Evolutionary conservation across 176 grass and related monocot genomes (phyloP), one percentile per base, ranked within the genome.

Genomic region (Tillandsia leiboldiana): DNA sequence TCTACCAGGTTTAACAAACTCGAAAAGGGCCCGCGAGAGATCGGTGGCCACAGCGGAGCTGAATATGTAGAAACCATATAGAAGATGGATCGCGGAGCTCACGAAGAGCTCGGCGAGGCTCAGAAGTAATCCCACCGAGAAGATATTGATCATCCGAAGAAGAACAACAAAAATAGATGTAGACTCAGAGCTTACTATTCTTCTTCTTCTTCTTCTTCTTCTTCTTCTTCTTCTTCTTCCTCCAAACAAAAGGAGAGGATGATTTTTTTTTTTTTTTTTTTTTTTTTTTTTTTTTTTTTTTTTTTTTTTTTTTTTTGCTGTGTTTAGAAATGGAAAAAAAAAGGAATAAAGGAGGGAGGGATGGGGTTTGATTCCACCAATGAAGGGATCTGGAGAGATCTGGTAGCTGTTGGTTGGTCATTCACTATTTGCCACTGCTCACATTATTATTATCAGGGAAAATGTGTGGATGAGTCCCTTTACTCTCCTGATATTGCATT

Each of bases 51-150:
- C 50, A 11, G 87, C 91, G 5, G 77, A 63, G 68, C 79, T 78
- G 77, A 96, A 91, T 75, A 96, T 69, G 84, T 96, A 96, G 84
- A 91, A 79, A 18, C 82, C 91, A 26, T 87, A 96, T 61, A 75
- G 52, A 2, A 96, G 11, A 75, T 96, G 91, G n/a, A 86, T 42
- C 13, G 51, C 82, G 11, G 82, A 61, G 82, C 80, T 91, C 29
- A 87, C 48, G 56, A 85, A 74, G 49, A 96, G 82, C 80, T 96
- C 91, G 7, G 63, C 50, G 10, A 77, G 10, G 11, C 65, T 65
- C 28, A 77, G 11, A 47, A 77, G 33, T 42, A 42, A 42, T 42
- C 33, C 33, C 33, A 42, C 33, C 1, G 33, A 7, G 33, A 42
- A 42, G 33, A 42, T 0, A 42, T 3, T 42, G 8, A 42, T 42